Base-by-base conservation (phyloP, 2,329 filamentous ascomycete species). In the Helotiales sp. region DNA sequence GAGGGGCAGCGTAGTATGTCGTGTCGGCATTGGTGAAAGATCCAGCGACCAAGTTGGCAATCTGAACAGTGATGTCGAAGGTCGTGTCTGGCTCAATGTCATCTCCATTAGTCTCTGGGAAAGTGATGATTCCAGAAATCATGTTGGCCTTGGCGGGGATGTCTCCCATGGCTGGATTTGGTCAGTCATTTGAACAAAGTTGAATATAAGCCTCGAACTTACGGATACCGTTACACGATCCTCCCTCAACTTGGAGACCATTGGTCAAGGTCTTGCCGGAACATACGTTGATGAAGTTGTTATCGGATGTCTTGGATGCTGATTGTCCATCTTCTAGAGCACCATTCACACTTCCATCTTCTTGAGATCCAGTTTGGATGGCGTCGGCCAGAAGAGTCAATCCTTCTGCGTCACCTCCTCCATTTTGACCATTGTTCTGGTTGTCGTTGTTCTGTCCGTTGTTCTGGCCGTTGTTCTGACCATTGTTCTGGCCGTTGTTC, bases 181-280 rank as follows among this genome's bases (percentile, higher is more conserved):
- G 50, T 67, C 22, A 61, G 55, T 52, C 28, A 1, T n/a, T 49
- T 28, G 8, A 24, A 17, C 17, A 32, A n/a, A 6, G 13, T 20
- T 11, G 22, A 4, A 13, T 8, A 24, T 11, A 7, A 2, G 37
- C 4, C 17, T 26, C 49, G 10, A 7, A 76, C 76, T 73, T 73
- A 78, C 76, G 63, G 49, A 78, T 77, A 64, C 76, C 76, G 30
- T 90, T 91, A 80, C 88, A 91, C 40, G 88, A 90, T 22, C 88
- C 88, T 7, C 71, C 77, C 65, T 80, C 80, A 60, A 84, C 80
- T 76, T 90, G 88, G 37, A 84, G 78, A 74, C 88, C 88, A 72
- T 91, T 87, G 70, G 88, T 90, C 60, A 88, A 76, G 0, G 80
- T 84, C 76, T 76, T 73, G n/a, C 76, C 76, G 15, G 69, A 64